These are phyloP conservation scores for Podospora comata DNA, from an alignment of 495 filamentous ascomycete species.

Conservation along the genomic window DNA sequence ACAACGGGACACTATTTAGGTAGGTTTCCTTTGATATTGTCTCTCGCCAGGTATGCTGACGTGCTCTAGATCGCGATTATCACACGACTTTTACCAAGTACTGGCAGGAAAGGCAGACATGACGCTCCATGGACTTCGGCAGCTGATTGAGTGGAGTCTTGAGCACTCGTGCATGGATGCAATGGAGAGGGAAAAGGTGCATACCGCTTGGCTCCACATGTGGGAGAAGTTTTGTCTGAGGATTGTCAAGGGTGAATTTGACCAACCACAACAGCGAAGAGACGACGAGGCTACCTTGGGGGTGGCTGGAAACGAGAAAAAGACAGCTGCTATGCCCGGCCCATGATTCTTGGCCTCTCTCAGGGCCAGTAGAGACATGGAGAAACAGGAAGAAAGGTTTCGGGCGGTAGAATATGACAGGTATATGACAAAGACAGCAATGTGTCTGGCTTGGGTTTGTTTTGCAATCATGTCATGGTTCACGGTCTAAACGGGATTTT, in stretches of 20 bases:
- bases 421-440: not conserved
- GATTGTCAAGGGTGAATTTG: conserved; percentile 33
- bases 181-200: conserved; percentile 31
- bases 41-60: not conserved
- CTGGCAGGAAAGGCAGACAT: conserved; percentile 52
- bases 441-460: not conserved
- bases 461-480: not conserved
- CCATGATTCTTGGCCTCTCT: not conserved
- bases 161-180: conserved; percentile 49
- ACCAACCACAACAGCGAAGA: not conserved
- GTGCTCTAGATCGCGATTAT: conserved; percentile 47
- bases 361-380: not conserved
- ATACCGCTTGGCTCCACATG: conserved; percentile 41
- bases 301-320: not conserved
- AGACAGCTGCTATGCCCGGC: not conserved
- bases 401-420: not conserved
- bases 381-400: not conserved
- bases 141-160: conserved; percentile 54
- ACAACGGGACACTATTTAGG: conserved; percentile 55
- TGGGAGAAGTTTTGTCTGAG: conserved; percentile 46
- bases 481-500: not conserved
- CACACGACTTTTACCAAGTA: conserved; percentile 56
- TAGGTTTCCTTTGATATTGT: conserved; percentile 23
- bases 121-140: conserved; percentile 51
- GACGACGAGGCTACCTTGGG: not conserved